Evolutionary conservation across 2,329 filamentous ascomycete genomes (phyloP), one percentile per base, ranked within the genome.

Genomic region (Monosporascus sp.): DNA sequence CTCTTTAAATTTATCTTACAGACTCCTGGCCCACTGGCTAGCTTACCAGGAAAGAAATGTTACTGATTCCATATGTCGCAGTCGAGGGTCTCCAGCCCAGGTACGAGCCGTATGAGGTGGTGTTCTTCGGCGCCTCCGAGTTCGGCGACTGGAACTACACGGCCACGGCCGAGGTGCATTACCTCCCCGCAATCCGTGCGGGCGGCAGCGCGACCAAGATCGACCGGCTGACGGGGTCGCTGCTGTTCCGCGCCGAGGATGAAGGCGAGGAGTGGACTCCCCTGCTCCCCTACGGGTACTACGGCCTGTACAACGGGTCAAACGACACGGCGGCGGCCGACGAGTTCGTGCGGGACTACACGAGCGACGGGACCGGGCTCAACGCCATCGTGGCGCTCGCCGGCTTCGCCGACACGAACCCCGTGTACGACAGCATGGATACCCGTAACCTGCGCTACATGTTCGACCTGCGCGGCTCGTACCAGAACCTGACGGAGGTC

Each of bases 301-400:
- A 74, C 56, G 68, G 74, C 1, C 62, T 68, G 1, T 76, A 75
- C 53, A 73, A 76, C 52, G 67, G 68, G 40, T 64, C 64, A 7
- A 65, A 63, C 49, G 55, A 55, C 40, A 59, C 60, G 17, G 51
- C 57, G 1, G 61, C 58, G 5, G 54, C 55, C 17, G 55, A 63
- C 2, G 63, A 52, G 14, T 78, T 77, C 56, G 70, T 78, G 37
- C 66, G 64, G 53, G 65, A 68, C 31, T 72, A 73, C 58, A 65
- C 70, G 48, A 68, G 65, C n/a, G 52, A 62, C 5, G 60, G 62
- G 2, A 64, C 68, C 16, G 74, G 75, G 2, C 65, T 78, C 31
- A 79, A 76, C 48, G 72, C 70, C 31, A 75, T 79, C 60, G 69
- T 73, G 17, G 70, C 74, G 1, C 65, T 78, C 24, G 71, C 72